These are phyloP conservation scores for Artemisia annua DNA, from an alignment of 129 eudicot species.

Conservation along the genomic window DNA sequence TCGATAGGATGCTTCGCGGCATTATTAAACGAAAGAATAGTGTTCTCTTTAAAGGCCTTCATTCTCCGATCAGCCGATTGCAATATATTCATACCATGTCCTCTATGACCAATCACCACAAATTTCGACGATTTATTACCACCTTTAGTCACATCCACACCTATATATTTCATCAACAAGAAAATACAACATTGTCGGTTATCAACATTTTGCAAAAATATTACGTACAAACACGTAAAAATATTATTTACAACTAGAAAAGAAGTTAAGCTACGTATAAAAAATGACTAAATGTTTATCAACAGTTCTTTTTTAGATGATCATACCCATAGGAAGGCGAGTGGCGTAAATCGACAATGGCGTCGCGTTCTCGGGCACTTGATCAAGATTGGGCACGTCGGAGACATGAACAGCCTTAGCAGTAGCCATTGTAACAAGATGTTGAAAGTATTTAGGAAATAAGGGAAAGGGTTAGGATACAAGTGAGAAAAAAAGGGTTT, in stretches of 20 bases:
- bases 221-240: not conserved
- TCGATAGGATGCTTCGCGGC: slow-evolving; percentile 64
- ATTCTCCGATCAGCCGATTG: slow-evolving; percentile 78
- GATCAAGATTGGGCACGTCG: slow-evolving; percentile 87
- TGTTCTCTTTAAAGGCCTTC: slow-evolving; percentile 77
- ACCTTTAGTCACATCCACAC: slow-evolving; percentile 41
- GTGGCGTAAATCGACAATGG: slow-evolving; percentile 48
- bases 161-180: slow-evolving; percentile 22
- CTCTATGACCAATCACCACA: slow-evolving; percentile 86
- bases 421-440: slow-evolving; percentile 50
- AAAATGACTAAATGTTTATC: no score
- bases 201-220: no score
- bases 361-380: slow-evolving; percentile 55
- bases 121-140: slow-evolving; percentile 46
- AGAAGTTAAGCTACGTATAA: not conserved
- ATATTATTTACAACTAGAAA: not conserved
- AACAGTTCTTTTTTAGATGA: not conserved
- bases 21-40: slow-evolving; percentile 73
- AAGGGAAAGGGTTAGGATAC: slow-evolving; percentile 12
- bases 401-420: slow-evolving; percentile 90
- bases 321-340: slow-evolving; percentile 46
- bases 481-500: slow-evolving; percentile 18
- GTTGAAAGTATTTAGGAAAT: not conserved
- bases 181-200: no score
- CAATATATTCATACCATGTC: slow-evolving; percentile 83